phyloP scores from a whole-genome alignment of 345 rosid species.

The Eucalyptus sp. region DNA sequence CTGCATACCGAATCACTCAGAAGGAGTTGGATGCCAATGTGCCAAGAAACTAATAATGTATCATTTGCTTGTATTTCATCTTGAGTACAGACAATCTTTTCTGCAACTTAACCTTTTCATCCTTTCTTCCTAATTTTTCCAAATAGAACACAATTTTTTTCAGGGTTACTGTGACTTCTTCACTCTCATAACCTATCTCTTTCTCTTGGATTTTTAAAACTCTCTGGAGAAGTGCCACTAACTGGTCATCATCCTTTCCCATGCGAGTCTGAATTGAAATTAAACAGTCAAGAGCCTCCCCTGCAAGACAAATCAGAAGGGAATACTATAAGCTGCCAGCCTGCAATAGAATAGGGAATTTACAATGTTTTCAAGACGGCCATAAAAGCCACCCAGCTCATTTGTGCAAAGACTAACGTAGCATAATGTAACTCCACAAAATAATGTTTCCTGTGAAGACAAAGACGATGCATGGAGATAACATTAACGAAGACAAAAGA shows the following conservation, averaged over 20 bases:
- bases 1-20: neutral
- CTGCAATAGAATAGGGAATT: neutral
- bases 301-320: conserved; percentile 16
- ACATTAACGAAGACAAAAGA: neutral
- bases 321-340: neutral
- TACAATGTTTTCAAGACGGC: neutral
- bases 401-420: neutral
- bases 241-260: conserved; percentile 30
- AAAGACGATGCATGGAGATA: neutral
- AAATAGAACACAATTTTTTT: conserved; percentile 51
- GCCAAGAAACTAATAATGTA: neutral
- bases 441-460: neutral
- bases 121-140: conserved; percentile 58
- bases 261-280: conserved; percentile 48
- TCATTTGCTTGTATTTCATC: conserved; percentile 40
- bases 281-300: conserved; percentile 82
- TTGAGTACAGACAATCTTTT: conserved; percentile 48
- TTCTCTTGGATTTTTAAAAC: conserved; percentile 68
- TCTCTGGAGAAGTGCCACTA: conserved; percentile 41
- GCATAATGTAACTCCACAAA: neutral
- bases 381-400: neutral
- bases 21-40: neutral
- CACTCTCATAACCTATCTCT: conserved; percentile 55
- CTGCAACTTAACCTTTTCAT: conserved; percentile 47
- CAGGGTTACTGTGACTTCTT: conserved; percentile 54